A percentile compares a stretch with the other conserved stretches of the same genome.
These are phyloP conservation scores for Suhomyces xylopsoci DNA, from an alignment of 805 yeast genomes.

Conservation along the genomic window DNA sequence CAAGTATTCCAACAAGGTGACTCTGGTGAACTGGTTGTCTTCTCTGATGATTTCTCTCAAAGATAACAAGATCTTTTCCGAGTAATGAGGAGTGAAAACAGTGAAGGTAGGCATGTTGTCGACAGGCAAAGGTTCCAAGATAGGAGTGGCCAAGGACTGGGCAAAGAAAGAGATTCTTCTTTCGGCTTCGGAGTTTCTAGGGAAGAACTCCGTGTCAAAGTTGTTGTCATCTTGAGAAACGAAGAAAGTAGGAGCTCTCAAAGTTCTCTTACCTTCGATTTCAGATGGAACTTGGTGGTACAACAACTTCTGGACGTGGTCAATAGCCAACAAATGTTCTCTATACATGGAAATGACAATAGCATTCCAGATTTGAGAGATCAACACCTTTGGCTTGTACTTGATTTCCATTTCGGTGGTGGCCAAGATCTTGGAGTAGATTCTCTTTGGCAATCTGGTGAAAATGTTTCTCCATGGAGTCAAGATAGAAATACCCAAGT, in stretches of 20 bases:
- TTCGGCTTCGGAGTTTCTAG: conserved; percentile 96
- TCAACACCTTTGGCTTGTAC: conserved; percentile 96
- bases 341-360: conserved; percentile 99
- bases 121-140: conserved; percentile 98
- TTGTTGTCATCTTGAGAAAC: conserved; percentile 96
- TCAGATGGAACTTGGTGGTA: conserved; percentile 99
- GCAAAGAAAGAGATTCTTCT: conserved; percentile 99
- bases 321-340: conserved; percentile 96
- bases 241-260: conserved; percentile 98
- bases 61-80: conserved; percentile 91
- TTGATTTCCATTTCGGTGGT: conserved; percentile 99
- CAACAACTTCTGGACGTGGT: conserved; percentile 94
- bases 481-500: conserved; percentile 96
- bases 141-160: conserved; percentile 96
- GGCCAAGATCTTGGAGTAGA: conserved; percentile 94
- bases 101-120: conserved; percentile 99
- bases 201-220: conserved; percentile 95
- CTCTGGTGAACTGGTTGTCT: conserved; percentile 94
- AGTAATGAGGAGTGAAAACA: conserved; percentile 92
- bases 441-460: conserved; percentile 97
- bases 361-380: conserved; percentile 99
- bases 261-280: conserved; percentile 95
- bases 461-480: conserved; percentile 99
- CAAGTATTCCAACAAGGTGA: conserved; percentile 88
- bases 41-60: conserved; percentile 94